A percentile compares a stretch with the other conserved stretches of the same genome.
phyloP scores from a whole-genome alignment of 1,139 yeast species.

The Spencermartinsiella ligniputridi region DNA sequence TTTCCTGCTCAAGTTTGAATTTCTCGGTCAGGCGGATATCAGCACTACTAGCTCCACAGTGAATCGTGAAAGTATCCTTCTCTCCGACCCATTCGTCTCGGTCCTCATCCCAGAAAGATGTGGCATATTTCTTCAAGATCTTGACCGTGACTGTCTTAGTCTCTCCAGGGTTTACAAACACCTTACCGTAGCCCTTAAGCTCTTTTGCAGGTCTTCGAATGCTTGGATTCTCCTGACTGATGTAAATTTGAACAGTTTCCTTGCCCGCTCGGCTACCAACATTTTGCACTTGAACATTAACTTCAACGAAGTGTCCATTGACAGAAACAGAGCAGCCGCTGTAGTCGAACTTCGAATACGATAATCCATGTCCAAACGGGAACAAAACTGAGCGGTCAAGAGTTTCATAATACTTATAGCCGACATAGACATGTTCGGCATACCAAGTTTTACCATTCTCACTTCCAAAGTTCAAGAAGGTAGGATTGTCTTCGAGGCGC shows the following conservation, averaged over 20 bases:
- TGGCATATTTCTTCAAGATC: slow-evolving; percentile 45
- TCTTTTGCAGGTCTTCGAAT: slow-evolving; percentile 53
- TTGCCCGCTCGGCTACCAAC: slow-evolving; percentile 41
- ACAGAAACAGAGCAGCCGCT: slow-evolving; percentile 25
- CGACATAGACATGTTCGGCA: slow-evolving; percentile 56
- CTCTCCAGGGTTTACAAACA: slow-evolving; percentile 42
- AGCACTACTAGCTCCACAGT: slow-evolving; percentile 41
- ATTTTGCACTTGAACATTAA: slow-evolving; percentile 42
- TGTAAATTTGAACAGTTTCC: slow-evolving; percentile 47
- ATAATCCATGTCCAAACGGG: slow-evolving; percentile 60
- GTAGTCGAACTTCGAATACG: slow-evolving; percentile 48
- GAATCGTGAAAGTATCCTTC: slow-evolving; percentile 46
- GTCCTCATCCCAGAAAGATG: slow-evolving; percentile 51
- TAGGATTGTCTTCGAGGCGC: slow-evolving; percentile 45
- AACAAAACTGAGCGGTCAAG: slow-evolving; percentile 43
- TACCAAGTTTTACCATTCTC: slow-evolving; percentile 52
- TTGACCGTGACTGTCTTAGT: slow-evolving; percentile 36
- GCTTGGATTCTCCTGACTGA: slow-evolving; percentile 39
- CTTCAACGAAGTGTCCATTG: slow-evolving; percentile 29
- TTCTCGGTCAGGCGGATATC: slow-evolving; percentile 26
- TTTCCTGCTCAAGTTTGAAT: slow-evolving; percentile 28
- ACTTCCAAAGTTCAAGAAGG: slow-evolving; percentile 42
- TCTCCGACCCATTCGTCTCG: slow-evolving; percentile 49
- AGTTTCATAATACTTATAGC: slow-evolving; percentile 57
- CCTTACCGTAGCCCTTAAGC: slow-evolving; percentile 52